Evolutionary conservation across 331 rosid species (phyloP).

Genomic region (Phaseolus coccineus): DNA sequence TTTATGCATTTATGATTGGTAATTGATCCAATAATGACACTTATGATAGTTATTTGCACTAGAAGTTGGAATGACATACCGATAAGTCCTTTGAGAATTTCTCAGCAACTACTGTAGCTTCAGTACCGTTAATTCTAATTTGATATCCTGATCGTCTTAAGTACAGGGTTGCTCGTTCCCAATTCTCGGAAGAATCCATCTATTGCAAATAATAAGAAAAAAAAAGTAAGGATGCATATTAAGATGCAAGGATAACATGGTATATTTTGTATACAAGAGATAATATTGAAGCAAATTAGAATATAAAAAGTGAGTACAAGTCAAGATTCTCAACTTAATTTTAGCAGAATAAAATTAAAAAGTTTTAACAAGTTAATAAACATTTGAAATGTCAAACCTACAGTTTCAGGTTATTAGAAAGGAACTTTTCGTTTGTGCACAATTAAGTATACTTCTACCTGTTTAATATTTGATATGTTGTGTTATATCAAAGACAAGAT

Average conservation of each 20-base stretch:
- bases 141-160: constrained; percentile 81
- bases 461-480: constrained; percentile 4
- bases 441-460: background rate
- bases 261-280: constrained; percentile 7
- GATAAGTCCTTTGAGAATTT: constrained; percentile 88
- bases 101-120: constrained; percentile 61
- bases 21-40: background rate
- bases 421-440: constrained; percentile 3
- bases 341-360: background rate
- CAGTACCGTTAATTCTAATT: constrained; percentile 65
- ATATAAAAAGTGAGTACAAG: background rate
- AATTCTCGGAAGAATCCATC: constrained; percentile 86
- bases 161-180: constrained; percentile 79
- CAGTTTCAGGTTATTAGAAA: background rate
- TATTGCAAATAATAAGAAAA: constrained; percentile 42
- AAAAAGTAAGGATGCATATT: constrained; percentile 30
- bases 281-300: constrained; percentile 1
- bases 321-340: constrained; percentile 12
- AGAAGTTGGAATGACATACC: constrained; percentile 58
- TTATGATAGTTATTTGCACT: background rate
- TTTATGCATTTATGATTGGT: constrained; percentile 12
- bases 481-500: background rate
- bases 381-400: background rate
- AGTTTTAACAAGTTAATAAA: background rate
- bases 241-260: constrained; percentile 12